A percentile compares a stretch with the other conserved stretches of the same genome.
phyloP scores from a whole-genome alignment of 768 basidiomycete species.

The Termitomyces sp. region DNA sequence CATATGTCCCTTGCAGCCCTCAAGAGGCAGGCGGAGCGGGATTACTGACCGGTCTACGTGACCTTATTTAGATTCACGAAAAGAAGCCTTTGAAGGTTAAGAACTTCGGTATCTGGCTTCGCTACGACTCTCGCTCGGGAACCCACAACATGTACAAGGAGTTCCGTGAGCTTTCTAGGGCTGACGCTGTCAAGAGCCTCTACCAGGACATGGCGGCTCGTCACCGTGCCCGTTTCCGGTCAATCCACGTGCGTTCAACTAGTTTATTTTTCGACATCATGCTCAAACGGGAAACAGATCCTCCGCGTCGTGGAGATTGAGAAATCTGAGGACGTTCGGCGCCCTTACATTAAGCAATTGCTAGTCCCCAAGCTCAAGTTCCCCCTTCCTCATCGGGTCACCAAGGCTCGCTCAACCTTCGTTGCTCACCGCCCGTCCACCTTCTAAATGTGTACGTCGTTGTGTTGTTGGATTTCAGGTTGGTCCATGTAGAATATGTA shows the following conservation, averaged over 20 bases:
- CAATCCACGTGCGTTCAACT: constrained; percentile 75
- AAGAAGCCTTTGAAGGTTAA: constrained; percentile 98
- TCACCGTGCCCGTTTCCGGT: constrained; percentile 98
- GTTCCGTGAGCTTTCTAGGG: constrained; percentile 92
- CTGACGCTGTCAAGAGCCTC: constrained; percentile 91
- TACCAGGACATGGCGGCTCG: constrained; percentile 99
- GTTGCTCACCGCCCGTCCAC: constrained; percentile 73
- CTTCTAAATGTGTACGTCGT: constrained; percentile 37
- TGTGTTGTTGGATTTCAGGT: not conserved
- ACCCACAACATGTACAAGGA: constrained; percentile 99
- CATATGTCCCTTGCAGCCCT: constrained; percentile 63
- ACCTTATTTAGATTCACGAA: constrained; percentile 79
- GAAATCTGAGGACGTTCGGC: constrained; percentile 87
- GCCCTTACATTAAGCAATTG: constrained; percentile 98
- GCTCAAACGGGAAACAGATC: constrained; percentile 50
- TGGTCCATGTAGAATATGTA: constrained; percentile 12
- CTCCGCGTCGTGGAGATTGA: constrained; percentile 95
- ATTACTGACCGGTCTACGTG: constrained; percentile 41
- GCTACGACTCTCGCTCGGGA: constrained; percentile 98
- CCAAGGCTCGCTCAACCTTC: constrained; percentile 76
- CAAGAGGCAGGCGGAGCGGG: constrained; percentile 85
- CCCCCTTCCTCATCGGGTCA: constrained; percentile 90
- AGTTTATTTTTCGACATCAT: not conserved
- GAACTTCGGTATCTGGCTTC: constrained; percentile 99
- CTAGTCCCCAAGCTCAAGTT: constrained; percentile 88